Conservation (phyloP, 768 basidiomycete species). For the Auricularia sp. region DNA sequence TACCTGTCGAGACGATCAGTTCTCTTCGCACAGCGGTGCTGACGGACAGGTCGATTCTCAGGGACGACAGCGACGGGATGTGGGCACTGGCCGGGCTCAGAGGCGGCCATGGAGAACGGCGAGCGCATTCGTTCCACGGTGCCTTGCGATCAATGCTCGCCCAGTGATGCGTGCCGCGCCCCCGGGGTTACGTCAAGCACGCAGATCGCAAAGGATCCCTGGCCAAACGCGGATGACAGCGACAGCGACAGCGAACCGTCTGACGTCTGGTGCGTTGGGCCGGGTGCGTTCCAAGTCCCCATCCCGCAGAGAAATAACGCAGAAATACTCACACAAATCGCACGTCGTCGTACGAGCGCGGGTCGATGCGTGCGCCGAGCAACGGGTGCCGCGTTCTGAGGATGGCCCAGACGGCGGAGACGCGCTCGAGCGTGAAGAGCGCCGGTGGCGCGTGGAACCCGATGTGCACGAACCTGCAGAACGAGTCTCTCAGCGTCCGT, state of each 20-base stretch:
- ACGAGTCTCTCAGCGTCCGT: background rate
- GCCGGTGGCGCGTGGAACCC: conserved; percentile 43
- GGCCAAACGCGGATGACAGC: too few species aligned
- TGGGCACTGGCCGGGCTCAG: too few species aligned
- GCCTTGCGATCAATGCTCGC: too few species aligned
- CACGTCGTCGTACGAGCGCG: conserved; percentile 45
- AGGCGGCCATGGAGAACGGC: too few species aligned
- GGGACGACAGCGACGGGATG: background rate
- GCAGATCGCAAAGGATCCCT: too few species aligned
- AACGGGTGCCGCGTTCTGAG: conserved; percentile 61
- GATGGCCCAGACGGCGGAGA: conserved; percentile 60
- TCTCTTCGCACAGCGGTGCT: background rate
- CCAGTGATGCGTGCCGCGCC: too few species aligned
- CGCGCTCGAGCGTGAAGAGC: conserved; percentile 35
- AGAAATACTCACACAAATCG: conserved; percentile 46
- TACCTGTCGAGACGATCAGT: conserved; percentile 27
- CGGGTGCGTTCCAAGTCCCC: background rate
- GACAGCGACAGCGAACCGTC: too few species aligned
- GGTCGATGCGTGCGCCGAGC: conserved; percentile 49
- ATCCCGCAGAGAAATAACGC: background rate
- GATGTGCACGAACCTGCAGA: conserved; percentile 66
- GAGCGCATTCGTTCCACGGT: too few species aligned
- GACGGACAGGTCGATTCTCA: background rate
- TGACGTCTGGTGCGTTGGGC: too few species aligned
- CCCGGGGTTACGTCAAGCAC: too few species aligned